A percentile compares a stretch with the other conserved stretches of the same genome.
Conservation (phyloP, 108 stramenopile species). For the Conticribra guillardii region DNA sequence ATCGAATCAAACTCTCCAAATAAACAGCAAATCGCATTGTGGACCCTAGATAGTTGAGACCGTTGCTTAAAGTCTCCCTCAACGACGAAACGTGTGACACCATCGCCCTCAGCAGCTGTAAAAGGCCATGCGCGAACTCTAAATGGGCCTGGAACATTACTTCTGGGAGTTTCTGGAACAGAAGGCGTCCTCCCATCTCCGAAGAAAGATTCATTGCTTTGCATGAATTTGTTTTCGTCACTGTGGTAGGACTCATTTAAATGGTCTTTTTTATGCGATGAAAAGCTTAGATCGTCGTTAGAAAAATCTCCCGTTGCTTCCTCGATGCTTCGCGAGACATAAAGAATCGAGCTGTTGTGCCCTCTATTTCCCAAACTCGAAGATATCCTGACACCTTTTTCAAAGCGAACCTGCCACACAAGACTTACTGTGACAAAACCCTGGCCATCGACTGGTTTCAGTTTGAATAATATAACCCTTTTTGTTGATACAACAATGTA, state of each 20-base stretch:
- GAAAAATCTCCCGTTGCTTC: not conserved
- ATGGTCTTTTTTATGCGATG: not conserved
- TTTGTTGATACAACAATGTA: conserved; percentile 72
- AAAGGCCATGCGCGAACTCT: conserved; percentile 24
- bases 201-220: conserved; percentile 3
- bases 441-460: conserved; percentile 51
- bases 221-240: not conserved
- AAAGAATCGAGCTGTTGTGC: conserved; percentile 64
- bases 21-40: conserved; percentile 83
- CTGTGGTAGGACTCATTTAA: conserved; percentile 3
- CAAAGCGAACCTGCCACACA: conserved; percentile 72
- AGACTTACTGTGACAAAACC: conserved; percentile 50
- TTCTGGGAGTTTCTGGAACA: conserved; percentile 21
- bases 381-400: conserved; percentile 32
- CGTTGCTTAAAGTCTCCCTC: conserved; percentile 76
- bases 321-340: conserved; percentile 18
- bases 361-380: conserved; percentile 70
- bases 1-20: conserved; percentile 65
- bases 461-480: conserved; percentile 70
- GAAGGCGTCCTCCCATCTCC: conserved; percentile 4
- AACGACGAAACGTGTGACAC: conserved; percentile 56
- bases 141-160: not conserved
- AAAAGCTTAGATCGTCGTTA: not conserved
- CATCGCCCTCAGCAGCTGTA: conserved; percentile 16
- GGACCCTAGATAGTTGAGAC: conserved; percentile 60